These are phyloP conservation scores for Elaeis guineensis DNA, from an alignment of 176 grass and related monocot species.

Conservation along the genomic window DNA sequence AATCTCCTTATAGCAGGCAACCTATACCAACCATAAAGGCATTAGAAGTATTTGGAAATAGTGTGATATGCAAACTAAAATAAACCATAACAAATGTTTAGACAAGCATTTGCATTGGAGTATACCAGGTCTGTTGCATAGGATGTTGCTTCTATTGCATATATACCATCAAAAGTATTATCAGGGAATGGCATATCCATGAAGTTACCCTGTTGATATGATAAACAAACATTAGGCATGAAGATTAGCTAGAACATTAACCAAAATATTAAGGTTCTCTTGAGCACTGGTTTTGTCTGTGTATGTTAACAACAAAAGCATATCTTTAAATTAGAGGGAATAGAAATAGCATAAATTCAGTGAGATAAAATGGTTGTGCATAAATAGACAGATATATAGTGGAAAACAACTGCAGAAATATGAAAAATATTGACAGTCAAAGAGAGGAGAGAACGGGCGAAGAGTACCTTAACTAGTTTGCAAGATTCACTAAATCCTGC, in stretches of 20 bases:
- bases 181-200: background rate
- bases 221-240: no score
- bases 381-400: no score
- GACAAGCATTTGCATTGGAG: background rate
- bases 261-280: no score
- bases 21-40: background rate
- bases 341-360: no score
- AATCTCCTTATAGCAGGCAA: background rate
- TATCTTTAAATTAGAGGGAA: no score
- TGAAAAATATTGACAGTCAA: no score
- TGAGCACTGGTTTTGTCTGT: no score
- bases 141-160: background rate
- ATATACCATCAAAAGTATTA: background rate
- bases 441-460: no score
- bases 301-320: no score
- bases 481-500: conserved; percentile 65
- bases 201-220: background rate
- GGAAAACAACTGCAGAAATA: no score
- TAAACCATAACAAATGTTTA: background rate
- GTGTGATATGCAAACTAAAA: background rate
- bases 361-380: no score
- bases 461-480: conserved; percentile 82
- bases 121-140: background rate
- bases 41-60: background rate
- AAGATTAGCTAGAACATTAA: no score